Base-by-base conservation (phyloP, 2,329 filamentous ascomycete genomes). In the Pseudocercospora crystallina region DNA sequence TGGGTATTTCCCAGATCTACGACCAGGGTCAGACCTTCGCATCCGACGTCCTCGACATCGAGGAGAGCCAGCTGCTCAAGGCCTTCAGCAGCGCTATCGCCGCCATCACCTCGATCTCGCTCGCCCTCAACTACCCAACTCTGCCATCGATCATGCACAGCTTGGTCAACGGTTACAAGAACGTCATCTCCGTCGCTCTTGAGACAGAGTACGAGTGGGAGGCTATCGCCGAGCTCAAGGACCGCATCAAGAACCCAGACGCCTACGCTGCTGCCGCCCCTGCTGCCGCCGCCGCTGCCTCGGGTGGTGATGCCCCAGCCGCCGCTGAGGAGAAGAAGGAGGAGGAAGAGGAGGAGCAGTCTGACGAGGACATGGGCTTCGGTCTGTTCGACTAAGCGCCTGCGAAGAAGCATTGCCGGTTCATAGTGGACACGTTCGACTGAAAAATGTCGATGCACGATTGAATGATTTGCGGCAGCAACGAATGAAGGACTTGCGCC, bases 161-260 rank as follows among this genome's bases (percentile, higher is more conserved):
- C 63, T 67, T 99, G 63, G 82, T 97, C 83, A 99, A 97, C 85
- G 76, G 80, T 69, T 99, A 99, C 89, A 99, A 99, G 90, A 96
- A 96, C 73, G 79, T 88, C 64, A 80, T 97, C 65, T 82, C 94
- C 64, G 85, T 96, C 68, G 95, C 94, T 69, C 75, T 99, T 69
- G 83, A 85, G 77, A 96, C 89, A 67, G 91, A 95, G 64, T 87
- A 86, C 82, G 86, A 84, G 77, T 99, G 94, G 92, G 85, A 91
- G 68, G 90, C 89, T 77, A 96, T 99, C 70, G 85, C 95, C 70
- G 83, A 96, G 79, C 87, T 99, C 80, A 99, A 99, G 88, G 94
- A 99, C 80, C 90, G 94, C 75, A 96, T 99, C 70, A 90, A 90
- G 79, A 97, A 99, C 85, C 95, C 95, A 65, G 94, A 99, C 49